A percentile compares a stretch with the other conserved stretches of the same genome.
phyloP scores from a whole-genome alignment of 2,329 filamentous ascomycete genomes.

The Lachnellula subtilissima region DNA sequence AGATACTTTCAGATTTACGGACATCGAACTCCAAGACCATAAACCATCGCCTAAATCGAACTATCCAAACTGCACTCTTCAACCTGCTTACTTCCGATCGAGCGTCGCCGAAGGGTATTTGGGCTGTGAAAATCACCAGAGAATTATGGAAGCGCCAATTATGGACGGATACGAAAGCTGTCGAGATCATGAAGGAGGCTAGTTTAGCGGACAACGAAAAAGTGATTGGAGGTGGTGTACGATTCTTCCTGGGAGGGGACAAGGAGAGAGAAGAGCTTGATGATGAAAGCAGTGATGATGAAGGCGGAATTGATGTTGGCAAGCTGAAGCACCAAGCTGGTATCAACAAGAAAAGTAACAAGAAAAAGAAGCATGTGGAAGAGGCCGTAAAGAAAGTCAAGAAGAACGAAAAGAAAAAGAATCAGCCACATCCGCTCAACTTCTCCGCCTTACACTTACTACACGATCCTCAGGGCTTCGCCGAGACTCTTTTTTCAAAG shows the following conservation, averaged over 20 bases:
- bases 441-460: conserved; percentile 93
- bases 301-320: conserved; percentile 73
- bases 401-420: conserved; percentile 81
- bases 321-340: conserved; percentile 78
- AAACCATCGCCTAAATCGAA: conserved; percentile 90
- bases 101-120: conserved; percentile 79
- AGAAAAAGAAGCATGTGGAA: conserved; percentile 73
- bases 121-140: conserved; percentile 91
- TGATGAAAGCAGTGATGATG: conserved; percentile 82
- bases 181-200: conserved; percentile 98
- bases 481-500: conserved; percentile 83
- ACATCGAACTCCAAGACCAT: conserved; percentile 80
- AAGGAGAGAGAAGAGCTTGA: conserved; percentile 91
- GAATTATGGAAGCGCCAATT: conserved; percentile 96
- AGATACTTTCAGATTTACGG: conserved; percentile 86
- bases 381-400: conserved; percentile 80
- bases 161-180: conserved; percentile 89
- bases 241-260: conserved; percentile 94
- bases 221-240: conserved; percentile 78
- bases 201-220: conserved; percentile 88
- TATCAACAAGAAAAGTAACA: conserved; percentile 96
- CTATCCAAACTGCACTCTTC: conserved; percentile 88
- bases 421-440: conserved; percentile 80
- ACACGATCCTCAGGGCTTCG: conserved; percentile 91
- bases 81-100: conserved; percentile 86